A percentile compares a stretch with the other conserved stretches of the same genome.
Evolutionary conservation across 2,329 filamentous ascomycete genomes (phyloP).

Genomic region (Trichophyton benhamiae): DNA sequence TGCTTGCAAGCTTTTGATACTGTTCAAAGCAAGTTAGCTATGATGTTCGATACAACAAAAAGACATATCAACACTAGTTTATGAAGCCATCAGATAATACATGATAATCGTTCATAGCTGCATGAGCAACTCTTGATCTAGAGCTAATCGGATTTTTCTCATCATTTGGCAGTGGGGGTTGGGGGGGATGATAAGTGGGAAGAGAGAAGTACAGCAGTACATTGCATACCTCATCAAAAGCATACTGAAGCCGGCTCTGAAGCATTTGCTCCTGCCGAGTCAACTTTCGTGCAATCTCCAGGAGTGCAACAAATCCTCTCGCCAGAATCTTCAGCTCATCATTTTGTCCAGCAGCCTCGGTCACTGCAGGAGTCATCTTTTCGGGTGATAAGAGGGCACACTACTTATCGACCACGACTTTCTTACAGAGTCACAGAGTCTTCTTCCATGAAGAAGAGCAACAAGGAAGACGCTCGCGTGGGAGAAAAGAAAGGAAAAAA

Average conservation of each 20-base stretch:
- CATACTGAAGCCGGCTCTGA: slow-evolving; percentile 26
- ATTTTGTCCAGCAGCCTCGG: slow-evolving; percentile 21
- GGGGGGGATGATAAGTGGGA: neutral
- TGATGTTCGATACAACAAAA: slow-evolving; percentile 3
- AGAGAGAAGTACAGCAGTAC: slow-evolving; percentile 4
- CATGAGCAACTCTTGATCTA: slow-evolving; percentile 60
- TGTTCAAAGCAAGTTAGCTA: slow-evolving; percentile 21
- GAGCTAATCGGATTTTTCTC: slow-evolving; percentile 55
- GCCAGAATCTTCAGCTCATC: slow-evolving; percentile 24
- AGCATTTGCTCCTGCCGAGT: slow-evolving; percentile 29
- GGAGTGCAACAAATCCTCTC: slow-evolving; percentile 31
- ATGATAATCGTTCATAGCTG: slow-evolving; percentile 52
- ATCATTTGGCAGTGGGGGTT: slow-evolving; percentile 29
- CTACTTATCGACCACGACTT: neutral
- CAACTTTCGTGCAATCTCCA: slow-evolving; percentile 30
- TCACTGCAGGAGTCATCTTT: neutral
- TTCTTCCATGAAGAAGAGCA: neutral
- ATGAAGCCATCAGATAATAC: slow-evolving; percentile 40
- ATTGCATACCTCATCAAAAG: slow-evolving; percentile 30
- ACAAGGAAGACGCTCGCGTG: neutral
- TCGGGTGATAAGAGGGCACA: neutral
- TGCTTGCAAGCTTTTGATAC: slow-evolving; percentile 26
- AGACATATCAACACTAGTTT: slow-evolving; percentile 13
- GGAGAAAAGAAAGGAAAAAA: neutral
- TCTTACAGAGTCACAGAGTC: neutral